Evolutionary conservation across 2,329 filamentous ascomycete species (phyloP).

Genomic region (Shiraia sp.): DNA sequence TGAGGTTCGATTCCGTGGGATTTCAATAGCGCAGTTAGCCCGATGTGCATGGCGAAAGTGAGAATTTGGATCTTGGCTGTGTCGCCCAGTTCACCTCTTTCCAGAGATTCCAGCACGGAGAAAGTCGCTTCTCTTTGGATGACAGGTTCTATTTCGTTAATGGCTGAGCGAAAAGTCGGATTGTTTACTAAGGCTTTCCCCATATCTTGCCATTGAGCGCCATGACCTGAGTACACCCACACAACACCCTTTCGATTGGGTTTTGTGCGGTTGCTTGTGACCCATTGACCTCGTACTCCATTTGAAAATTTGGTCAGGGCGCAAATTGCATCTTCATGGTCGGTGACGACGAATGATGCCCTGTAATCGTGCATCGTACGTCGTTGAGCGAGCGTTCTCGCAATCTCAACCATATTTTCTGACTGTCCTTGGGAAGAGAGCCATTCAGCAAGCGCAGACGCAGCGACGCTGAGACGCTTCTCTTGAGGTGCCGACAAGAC

Average conservation of each 20-base stretch:
- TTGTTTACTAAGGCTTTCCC: slow-evolving; percentile 19
- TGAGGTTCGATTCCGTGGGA: slow-evolving; percentile 16
- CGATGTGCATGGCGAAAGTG: slow-evolving; percentile 41
- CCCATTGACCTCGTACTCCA: not conserved
- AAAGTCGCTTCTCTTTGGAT: slow-evolving; percentile 16
- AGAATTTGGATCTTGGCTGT: slow-evolving; percentile 37
- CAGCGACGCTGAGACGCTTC: slow-evolving; percentile 3
- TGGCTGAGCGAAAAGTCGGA: slow-evolving; percentile 6
- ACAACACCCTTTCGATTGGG: slow-evolving; percentile 6
- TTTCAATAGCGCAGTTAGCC: slow-evolving; percentile 19
- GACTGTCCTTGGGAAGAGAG: slow-evolving; percentile 1
- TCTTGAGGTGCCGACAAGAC: slow-evolving; percentile 5
- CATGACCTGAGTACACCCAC: slow-evolving; percentile 39
- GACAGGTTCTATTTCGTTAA: slow-evolving; percentile 7
- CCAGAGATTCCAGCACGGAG: slow-evolving; percentile 15
- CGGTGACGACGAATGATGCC: too few species aligned
- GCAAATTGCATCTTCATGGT: too few species aligned
- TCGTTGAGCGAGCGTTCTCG: too few species aligned
- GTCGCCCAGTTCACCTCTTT: slow-evolving; percentile 19
- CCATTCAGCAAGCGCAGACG: slow-evolving; percentile 4
- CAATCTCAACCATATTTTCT: not conserved
- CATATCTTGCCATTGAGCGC: slow-evolving; percentile 34
- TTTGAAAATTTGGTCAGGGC: slow-evolving; percentile 10
- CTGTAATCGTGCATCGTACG: too few species aligned
- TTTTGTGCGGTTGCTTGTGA: slow-evolving; percentile 2